Percentiles rank a stretch among this genome's conserved stretches.
These are phyloP conservation scores for Phoma sp. DNA, from an alignment of 2,329 filamentous ascomycete genomes.

Conservation along the genomic window DNA sequence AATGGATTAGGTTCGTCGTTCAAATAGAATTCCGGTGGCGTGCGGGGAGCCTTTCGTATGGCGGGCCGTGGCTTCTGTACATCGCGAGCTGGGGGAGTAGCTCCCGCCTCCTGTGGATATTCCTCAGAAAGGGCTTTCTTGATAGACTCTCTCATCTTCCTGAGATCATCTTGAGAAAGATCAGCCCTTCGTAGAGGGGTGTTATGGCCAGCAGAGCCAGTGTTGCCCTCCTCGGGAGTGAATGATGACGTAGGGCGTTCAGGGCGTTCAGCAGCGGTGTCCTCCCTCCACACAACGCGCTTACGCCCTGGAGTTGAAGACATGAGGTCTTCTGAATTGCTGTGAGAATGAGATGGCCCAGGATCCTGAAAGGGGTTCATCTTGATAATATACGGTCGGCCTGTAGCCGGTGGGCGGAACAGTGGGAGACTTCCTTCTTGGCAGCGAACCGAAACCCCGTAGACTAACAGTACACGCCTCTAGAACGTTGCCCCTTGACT, in stretches of 20 bases:
- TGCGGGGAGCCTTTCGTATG: slow-evolving; percentile 42
- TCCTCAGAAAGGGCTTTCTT: slow-evolving; percentile 43
- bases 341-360: slow-evolving; percentile 23
- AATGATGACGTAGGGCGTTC: slow-evolving; percentile 20
- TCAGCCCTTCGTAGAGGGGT: slow-evolving; percentile 40
- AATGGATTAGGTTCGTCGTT: slow-evolving; percentile 45
- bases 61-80: slow-evolving; percentile 47
- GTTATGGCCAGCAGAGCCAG: slow-evolving; percentile 35
- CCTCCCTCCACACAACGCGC: slow-evolving; percentile 43
- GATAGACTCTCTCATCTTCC: slow-evolving; percentile 43
- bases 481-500: slow-evolving; percentile 24
- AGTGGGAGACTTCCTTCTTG: slow-evolving; percentile 7
- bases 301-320: slow-evolving; percentile 37
- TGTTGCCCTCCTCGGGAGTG: slow-evolving; percentile 31
- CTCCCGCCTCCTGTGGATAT: slow-evolving; percentile 26
- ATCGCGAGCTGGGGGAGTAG: slow-evolving; percentile 25
- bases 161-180: slow-evolving; percentile 43
- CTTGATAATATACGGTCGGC: slow-evolving; percentile 27
- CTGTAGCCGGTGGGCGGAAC: slow-evolving; percentile 9
- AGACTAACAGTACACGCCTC: slow-evolving; percentile 16
- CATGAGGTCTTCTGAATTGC: slow-evolving; percentile 35
- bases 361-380: slow-evolving; percentile 36
- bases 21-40: slow-evolving; percentile 42
- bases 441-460: slow-evolving; percentile 11
- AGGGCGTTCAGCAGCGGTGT: slow-evolving; percentile 20